Percentiles rank a stretch among this genome's conserved stretches.
Evolutionary conservation across 345 rosid genomes (phyloP).

Genomic region (Tarenaya hassleriana): DNA sequence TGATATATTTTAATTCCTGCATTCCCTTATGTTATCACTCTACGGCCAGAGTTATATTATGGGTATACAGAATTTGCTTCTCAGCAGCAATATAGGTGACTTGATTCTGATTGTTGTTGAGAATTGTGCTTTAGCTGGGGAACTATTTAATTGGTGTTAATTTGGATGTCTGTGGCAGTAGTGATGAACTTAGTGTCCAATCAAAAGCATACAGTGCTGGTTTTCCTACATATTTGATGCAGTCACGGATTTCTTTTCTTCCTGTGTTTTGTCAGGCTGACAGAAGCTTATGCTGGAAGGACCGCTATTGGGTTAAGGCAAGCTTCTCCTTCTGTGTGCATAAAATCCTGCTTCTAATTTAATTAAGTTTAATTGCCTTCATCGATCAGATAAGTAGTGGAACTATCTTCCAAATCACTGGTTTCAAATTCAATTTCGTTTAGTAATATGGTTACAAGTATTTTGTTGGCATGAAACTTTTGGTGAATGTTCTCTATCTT

Average conservation of each 20-base stretch:
- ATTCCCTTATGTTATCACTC: no score
- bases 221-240: background rate
- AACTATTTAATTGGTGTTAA: background rate
- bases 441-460: background rate
- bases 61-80: no score
- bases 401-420: background rate
- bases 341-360: background rate
- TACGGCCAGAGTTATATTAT: no score
- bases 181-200: background rate
- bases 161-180: background rate
- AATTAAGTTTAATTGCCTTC: background rate
- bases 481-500: conserved; percentile 9
- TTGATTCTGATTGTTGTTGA: conserved; percentile 5
- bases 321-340: conserved; percentile 27
- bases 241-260: background rate
- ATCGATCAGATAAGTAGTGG: background rate
- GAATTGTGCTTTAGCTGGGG: background rate
- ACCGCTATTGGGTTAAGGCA: conserved; percentile 98
- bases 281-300: conserved; percentile 53
- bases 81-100: background rate
- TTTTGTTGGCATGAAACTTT: background rate
- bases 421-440: background rate
- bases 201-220: background rate
- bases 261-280: conserved; percentile 54
- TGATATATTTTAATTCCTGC: background rate